These are phyloP conservation scores for Pseudogymnoascus pannorum DNA, from an alignment of 2,329 filamentous ascomycete species.

Conservation along the genomic window DNA sequence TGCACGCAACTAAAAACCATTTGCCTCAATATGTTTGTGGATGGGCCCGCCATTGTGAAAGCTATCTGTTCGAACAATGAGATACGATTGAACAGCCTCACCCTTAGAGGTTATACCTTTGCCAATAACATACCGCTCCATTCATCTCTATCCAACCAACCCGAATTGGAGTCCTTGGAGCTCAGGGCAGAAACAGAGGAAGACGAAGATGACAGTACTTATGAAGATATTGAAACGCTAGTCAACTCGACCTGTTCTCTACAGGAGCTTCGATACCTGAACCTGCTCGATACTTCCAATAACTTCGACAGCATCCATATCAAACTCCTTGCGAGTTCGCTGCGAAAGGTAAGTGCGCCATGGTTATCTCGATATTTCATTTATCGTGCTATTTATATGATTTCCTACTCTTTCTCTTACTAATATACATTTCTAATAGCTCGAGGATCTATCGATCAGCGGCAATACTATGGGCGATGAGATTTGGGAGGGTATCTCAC, in stretches of 20 bases:
- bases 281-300: constrained; percentile 44
- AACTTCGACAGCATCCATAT: constrained; percentile 45
- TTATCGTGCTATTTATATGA: neutral
- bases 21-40: constrained; percentile 42
- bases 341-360: constrained; percentile 27
- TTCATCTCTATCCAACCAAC: constrained; percentile 43
- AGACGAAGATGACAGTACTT: constrained; percentile 27
- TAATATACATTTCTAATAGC: constrained; percentile 18
- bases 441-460: constrained; percentile 51
- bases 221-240: constrained; percentile 42
- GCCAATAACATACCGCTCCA: constrained; percentile 46
- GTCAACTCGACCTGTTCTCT: constrained; percentile 45
- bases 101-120: constrained; percentile 41
- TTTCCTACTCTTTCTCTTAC: neutral
- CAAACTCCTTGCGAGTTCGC: constrained; percentile 35
- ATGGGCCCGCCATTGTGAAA: constrained; percentile 45
- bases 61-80: constrained; percentile 40
- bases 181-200: constrained; percentile 40
- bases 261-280: constrained; percentile 44
- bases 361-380: neutral
- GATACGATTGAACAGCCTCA: constrained; percentile 40
- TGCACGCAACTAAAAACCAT: constrained; percentile 45
- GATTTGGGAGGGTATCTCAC: constrained; percentile 37
- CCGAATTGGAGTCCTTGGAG: constrained; percentile 37
- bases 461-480: constrained; percentile 47